Evolutionary conservation across 2,329 filamentous ascomycete genomes (phyloP), one percentile per base, ranked within the genome.

Genomic region (Metarhizium album): DNA sequence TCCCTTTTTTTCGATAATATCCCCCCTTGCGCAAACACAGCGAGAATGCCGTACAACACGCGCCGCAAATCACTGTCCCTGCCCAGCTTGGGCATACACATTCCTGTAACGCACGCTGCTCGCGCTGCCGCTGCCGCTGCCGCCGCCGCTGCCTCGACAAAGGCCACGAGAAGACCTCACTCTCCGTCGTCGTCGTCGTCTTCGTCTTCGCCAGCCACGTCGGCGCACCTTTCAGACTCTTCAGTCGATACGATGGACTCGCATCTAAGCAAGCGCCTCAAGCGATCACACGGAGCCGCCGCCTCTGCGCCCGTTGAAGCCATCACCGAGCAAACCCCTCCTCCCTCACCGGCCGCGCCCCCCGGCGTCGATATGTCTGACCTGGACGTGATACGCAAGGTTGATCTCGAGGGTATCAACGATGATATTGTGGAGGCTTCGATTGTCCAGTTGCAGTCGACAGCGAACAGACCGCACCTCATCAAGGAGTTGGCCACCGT

Each of bases 341-440:
- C 69, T 46, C 67, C 68, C 18, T 73, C 70, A 13, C 68, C 70
- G 5, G 60, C 58, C 11, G 51, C 59, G 16, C 60, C 59, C 51
- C 55, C 57, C 51, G 64, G 55, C 56, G 55, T 62, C 50, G 62
- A 64, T 22, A 54, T 59, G 53, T 35, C 57, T 6, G 62, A 64
- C 46, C 52, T 54, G 47, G 58, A 57, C 33, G 52, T 53, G 45
- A 48, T 50, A 22, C 55, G 55, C 51, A 66, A 65, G 55, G 60
- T 68, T 47, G 86, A 94, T 66, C 79, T 89, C 48, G 84, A 90
- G 57, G 81, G 82, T 38, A 90, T 97, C 69, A 89, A 90, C 64
- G 93, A 98, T 67, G 90, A 95, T 62, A 95, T 98, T 60, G 91
- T 98, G 48, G 85, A 94, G 64, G 89, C 83, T 16, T 89, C 94